Conservation (phyloP, 2,329 filamentous ascomycete genomes). For the Colletotrichum brevisporum region DNA sequence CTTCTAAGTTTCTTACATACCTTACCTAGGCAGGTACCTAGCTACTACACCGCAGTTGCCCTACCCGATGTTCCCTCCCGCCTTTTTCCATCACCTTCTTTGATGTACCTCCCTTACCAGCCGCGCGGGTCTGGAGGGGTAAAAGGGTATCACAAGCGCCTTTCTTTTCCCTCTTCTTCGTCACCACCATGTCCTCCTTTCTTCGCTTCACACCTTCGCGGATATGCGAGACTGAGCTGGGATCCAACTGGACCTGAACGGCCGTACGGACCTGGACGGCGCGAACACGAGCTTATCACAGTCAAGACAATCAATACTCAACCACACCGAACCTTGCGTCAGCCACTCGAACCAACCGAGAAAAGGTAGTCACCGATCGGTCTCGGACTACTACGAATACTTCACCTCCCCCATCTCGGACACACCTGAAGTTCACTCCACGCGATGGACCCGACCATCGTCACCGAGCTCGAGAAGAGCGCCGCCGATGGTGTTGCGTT, state of each 20-base stretch:
- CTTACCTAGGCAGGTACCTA: too few species aligned
- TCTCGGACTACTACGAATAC: too few species aligned
- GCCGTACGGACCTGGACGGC: neutral
- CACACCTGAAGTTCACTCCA: neutral
- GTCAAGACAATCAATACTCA: neutral
- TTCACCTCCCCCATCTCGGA: neutral
- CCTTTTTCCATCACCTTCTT: conserved; percentile 1
- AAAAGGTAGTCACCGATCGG: neutral
- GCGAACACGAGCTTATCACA: neutral
- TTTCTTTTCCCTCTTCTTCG: neutral
- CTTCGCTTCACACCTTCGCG: neutral
- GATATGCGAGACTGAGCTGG: neutral
- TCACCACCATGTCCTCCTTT: neutral
- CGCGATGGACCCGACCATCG: conserved; percentile 55
- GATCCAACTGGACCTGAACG: neutral
- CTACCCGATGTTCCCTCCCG: neutral
- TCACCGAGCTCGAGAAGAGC: conserved; percentile 50
- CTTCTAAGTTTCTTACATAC: neutral
- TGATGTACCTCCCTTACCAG: neutral
- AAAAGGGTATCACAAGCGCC: neutral
- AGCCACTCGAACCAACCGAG: neutral
- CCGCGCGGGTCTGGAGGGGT: conserved; percentile 7
- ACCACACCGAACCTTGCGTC: too few species aligned
- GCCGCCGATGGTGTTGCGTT: conserved; percentile 73
- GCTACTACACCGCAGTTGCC: too few species aligned